Evolutionary conservation across 768 basidiomycete species (phyloP), one percentile per base, ranked within the genome.

Genomic region (Lepiota venenata): DNA sequence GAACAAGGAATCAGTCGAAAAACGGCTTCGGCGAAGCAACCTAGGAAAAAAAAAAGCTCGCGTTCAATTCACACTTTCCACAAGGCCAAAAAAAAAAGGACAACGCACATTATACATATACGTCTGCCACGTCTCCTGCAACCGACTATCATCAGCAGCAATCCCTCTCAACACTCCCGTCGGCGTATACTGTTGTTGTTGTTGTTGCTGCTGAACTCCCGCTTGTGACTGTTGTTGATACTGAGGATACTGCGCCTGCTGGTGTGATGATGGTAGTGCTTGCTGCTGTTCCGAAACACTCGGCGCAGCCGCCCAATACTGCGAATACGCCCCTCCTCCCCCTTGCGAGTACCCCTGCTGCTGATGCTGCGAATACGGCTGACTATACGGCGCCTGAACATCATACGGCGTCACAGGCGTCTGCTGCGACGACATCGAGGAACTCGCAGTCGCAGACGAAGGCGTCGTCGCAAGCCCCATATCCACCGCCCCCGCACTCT

Each of bases 51-150:
- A 55, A 22, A 27, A 55, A 55, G n/a, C 11, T 46, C 21, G 6
- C 10, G 14, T 27, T 46, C 15, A 29, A 14, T 46, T 14, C 12
- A 22, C n/a, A 46, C 14, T 32, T 2, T 32, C 37, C 25, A 16
- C 22, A 21, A 3, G 14, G 36, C 47, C 49, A 11, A 47, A 52
- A 45, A 29, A 9, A 42, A 16, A 40, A 50, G 4, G 27, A 29
- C 45, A 52, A 36, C 70, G 60, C 50, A 83, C 76, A 61, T 82
- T 82, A 56, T 78, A 74, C 74, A 85, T 81, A 69, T 85, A 88
- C 54, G 79, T 74, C 64, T 79, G 77, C 86, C 86, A 88, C 9
- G 85, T 85, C 67, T 87, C 85, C 66, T 83, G 81, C 52, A 86
- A 59, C 44, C 78, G 74, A 47, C 72, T 70, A 62, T 83, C 82